Conservation (phyloP, 2,329 filamentous ascomycete genomes). For the Hymenoscyphus scutula region DNA sequence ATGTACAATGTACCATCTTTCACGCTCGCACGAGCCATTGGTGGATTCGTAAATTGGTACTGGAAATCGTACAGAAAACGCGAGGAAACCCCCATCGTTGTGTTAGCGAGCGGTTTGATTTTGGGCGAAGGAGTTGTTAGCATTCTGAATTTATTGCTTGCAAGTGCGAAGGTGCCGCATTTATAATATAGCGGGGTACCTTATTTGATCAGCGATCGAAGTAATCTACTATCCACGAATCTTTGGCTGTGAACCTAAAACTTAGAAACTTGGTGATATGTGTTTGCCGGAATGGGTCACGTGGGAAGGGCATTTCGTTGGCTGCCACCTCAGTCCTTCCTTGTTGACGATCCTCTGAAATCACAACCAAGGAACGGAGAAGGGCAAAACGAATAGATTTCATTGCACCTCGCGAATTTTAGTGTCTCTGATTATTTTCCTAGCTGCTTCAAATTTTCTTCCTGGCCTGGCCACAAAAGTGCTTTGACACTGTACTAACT, state of each 20-base stretch:
- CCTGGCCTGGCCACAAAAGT: neutral
- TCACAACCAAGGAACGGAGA: too few relatives aligned
- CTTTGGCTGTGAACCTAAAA: neutral
- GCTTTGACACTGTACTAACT: neutral
- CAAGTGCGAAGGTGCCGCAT: conserved; percentile 74
- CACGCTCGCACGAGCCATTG: conserved; percentile 81
- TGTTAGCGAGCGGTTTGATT: conserved; percentile 88
- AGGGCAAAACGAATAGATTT: too few relatives aligned
- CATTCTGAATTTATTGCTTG: conserved; percentile 82
- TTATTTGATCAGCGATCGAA: neutral
- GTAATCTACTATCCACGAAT: neutral
- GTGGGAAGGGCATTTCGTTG: too few relatives aligned
- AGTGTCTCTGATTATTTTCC: too few relatives aligned
- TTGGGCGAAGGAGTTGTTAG: conserved; percentile 89
- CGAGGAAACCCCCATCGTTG: conserved; percentile 74
- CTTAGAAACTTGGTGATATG: neutral
- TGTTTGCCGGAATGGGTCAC: neutral
- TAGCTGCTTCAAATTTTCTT: neutral
- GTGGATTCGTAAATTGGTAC: conserved; percentile 74
- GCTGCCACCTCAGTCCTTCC: too few relatives aligned
- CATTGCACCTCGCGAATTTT: too few relatives aligned
- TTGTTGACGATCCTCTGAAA: too few relatives aligned
- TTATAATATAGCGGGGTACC: conserved; percentile 37
- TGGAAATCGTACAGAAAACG: conserved; percentile 59
- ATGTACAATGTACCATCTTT: conserved; percentile 99